phyloP scores from a whole-genome alignment of 768 basidiomycete species.

The Pisolithus albus region DNA sequence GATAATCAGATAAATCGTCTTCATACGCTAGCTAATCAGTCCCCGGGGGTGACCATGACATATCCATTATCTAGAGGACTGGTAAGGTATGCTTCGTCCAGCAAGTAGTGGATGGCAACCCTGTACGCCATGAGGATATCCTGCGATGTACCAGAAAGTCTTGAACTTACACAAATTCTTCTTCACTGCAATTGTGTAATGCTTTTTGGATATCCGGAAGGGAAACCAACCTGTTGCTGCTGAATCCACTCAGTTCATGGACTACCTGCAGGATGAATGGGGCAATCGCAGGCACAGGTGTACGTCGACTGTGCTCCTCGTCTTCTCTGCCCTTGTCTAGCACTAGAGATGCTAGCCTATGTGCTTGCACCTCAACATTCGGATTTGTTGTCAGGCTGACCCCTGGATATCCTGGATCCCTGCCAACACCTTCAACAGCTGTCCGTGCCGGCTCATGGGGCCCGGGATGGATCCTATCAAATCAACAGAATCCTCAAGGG shows the following conservation, averaged over 20 bases:
- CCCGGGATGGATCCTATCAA: no score
- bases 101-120: constrained; percentile 13
- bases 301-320: background rate
- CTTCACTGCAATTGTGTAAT: constrained; percentile 12
- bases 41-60: constrained; percentile 25
- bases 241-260: constrained; percentile 1
- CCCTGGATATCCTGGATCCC: background rate
- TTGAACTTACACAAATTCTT: constrained; percentile 16
- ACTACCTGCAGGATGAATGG: background rate
- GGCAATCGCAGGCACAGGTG: background rate
- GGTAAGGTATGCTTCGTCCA: constrained; percentile 25
- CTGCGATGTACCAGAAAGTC: background rate
- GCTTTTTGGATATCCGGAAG: constrained; percentile 10
- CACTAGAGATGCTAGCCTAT: background rate
- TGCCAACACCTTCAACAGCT: no score
- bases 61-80: constrained; percentile 24
- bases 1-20: background rate
- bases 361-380: background rate
- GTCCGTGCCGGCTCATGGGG: no score
- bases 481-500: background rate
- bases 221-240: background rate
- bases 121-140: constrained; percentile 8
- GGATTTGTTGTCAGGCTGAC: background rate
- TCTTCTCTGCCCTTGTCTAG: background rate
- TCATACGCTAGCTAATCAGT: background rate